Evolutionary conservation across 2,329 filamentous ascomycete genomes (phyloP).

Genomic region (Trichoderma cornu-damae): DNA sequence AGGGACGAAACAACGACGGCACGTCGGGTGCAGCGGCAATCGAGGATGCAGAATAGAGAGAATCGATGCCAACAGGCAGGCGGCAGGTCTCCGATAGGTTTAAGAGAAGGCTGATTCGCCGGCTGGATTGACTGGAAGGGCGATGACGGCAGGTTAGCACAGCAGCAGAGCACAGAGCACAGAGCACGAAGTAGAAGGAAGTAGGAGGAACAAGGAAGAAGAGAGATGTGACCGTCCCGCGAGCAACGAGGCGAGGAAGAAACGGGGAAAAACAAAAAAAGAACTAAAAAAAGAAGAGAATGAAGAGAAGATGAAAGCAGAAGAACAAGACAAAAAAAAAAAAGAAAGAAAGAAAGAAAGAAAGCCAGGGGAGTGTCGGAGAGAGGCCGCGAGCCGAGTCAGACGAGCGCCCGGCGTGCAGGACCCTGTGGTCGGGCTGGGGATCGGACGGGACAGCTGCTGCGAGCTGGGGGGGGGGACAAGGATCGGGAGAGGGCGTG

Average conservation of each 20-base stretch:
- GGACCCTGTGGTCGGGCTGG: constrained; percentile 17
- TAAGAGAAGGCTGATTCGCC: constrained; percentile 23
- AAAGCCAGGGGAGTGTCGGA: constrained; percentile 10
- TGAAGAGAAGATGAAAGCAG: constrained; percentile 2
- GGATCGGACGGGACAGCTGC: constrained; percentile 16
- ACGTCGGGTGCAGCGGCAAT: constrained; percentile 24
- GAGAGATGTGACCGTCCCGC: neutral
- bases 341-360: constrained; percentile 7
- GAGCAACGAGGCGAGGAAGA: neutral
- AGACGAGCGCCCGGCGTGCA: constrained; percentile 17
- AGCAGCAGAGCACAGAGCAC: neutral
- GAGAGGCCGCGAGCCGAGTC: constrained; percentile 14
- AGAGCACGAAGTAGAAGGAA: neutral
- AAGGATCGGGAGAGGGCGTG: constrained; percentile 23
- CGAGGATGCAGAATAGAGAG: constrained; percentile 20
- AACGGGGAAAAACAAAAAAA: neutral
- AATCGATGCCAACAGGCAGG: constrained; percentile 20
- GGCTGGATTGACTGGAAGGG: constrained; percentile 11
- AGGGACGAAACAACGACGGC: constrained; percentile 18
- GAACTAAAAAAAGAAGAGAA: constrained; percentile 3
- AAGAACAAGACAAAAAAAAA: constrained; percentile 6
- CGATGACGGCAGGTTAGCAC: constrained; percentile 23
- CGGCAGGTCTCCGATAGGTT: constrained; percentile 33
- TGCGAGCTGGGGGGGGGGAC: constrained; percentile 15
- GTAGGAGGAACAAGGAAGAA: neutral